Evolutionary conservation across 2,329 filamentous ascomycete species (phyloP).

Genomic region (Orbilia brochopaga): DNA sequence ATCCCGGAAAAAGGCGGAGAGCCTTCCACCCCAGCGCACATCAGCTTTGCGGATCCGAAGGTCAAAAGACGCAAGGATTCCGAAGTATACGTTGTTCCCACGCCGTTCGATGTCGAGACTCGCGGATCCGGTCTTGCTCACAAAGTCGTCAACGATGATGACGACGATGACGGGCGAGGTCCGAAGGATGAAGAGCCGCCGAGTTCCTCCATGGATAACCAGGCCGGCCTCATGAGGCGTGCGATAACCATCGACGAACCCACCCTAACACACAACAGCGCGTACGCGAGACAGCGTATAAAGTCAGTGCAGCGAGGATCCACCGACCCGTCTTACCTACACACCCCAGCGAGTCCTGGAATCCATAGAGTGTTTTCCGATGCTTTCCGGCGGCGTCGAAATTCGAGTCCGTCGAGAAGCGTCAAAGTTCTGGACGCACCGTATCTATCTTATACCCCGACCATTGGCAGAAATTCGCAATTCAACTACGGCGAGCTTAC

Average conservation of each 20-base stretch:
- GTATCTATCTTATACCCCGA: constrained; percentile 93
- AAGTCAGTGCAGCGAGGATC: constrained; percentile 22
- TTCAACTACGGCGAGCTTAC: constrained; percentile 76
- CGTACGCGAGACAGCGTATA: constrained; percentile 30
- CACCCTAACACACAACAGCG: constrained; percentile 54
- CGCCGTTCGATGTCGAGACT: constrained; percentile 40
- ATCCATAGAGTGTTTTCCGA: constrained; percentile 52
- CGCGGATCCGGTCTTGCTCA: constrained; percentile 39
- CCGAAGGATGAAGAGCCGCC: constrained; percentile 33
- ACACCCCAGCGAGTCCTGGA: constrained; percentile 29
- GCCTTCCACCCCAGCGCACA: constrained; percentile 24
- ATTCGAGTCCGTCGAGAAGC: constrained; percentile 65
- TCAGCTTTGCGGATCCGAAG: constrained; percentile 44
- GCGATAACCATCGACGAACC: constrained; percentile 63
- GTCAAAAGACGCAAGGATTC: constrained; percentile 32
- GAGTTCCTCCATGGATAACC: constrained; percentile 53
- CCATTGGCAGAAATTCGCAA: constrained; percentile 87
- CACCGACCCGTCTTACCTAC: constrained; percentile 31
- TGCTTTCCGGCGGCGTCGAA: constrained; percentile 51
- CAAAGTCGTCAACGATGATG: constrained; percentile 21
- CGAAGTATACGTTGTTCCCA: constrained; percentile 34
- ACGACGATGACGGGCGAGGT: constrained; percentile 24
- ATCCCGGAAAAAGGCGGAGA: constrained; percentile 37
- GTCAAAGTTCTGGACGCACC: constrained; percentile 64
- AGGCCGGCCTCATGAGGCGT: constrained; percentile 42